Conservation (phyloP, 768 basidiomycete genomes). For the Rossbeevera mucosa region DNA sequence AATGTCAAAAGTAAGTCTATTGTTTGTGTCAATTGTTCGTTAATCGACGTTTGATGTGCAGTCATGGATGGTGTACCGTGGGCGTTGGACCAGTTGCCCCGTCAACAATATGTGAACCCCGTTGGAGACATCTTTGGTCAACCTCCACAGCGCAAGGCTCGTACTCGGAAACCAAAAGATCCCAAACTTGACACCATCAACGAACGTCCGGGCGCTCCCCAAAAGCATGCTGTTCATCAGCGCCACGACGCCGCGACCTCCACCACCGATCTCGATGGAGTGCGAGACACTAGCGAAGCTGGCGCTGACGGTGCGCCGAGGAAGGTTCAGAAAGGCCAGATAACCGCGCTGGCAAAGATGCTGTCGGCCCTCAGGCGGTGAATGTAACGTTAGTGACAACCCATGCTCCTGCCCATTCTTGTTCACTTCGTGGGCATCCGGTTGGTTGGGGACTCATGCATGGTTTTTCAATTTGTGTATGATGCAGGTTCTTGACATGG, state of each 20-base stretch:
- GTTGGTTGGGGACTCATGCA: slow-evolving; percentile 13
- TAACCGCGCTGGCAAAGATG: slow-evolving; percentile 89
- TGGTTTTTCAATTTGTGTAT: slow-evolving; percentile 11
- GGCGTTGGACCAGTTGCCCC: slow-evolving; percentile 66
- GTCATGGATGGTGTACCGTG: slow-evolving; percentile 77
- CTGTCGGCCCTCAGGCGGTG: slow-evolving; percentile 72
- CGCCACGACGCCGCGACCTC: slow-evolving; percentile 66
- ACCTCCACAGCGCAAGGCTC: slow-evolving; percentile 56
- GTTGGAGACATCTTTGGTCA: slow-evolving; percentile 57
- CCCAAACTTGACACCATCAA: slow-evolving; percentile 68
- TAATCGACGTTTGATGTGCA: slow-evolving; percentile 26
- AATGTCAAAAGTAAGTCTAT: slow-evolving; percentile 76
- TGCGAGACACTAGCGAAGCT: slow-evolving; percentile 19
- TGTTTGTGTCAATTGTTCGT: neutral
- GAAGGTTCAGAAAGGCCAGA: slow-evolving; percentile 88
- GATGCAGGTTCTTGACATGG: slow-evolving; percentile 31
- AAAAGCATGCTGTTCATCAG: slow-evolving; percentile 44
- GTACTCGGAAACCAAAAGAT: slow-evolving; percentile 66
- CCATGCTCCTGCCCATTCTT: neutral
- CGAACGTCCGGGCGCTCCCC: slow-evolving; percentile 51
- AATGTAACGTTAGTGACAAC: slow-evolving; percentile 29
- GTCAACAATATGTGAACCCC: slow-evolving; percentile 57
- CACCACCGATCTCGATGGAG: slow-evolving; percentile 60
- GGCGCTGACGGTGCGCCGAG: slow-evolving; percentile 45
- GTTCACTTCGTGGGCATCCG: neutral